Percentiles rank a stretch among this genome's conserved stretches.
Conservation (phyloP, 2,329 filamentous ascomycete genomes). For the Claviceps lovelessii region DNA sequence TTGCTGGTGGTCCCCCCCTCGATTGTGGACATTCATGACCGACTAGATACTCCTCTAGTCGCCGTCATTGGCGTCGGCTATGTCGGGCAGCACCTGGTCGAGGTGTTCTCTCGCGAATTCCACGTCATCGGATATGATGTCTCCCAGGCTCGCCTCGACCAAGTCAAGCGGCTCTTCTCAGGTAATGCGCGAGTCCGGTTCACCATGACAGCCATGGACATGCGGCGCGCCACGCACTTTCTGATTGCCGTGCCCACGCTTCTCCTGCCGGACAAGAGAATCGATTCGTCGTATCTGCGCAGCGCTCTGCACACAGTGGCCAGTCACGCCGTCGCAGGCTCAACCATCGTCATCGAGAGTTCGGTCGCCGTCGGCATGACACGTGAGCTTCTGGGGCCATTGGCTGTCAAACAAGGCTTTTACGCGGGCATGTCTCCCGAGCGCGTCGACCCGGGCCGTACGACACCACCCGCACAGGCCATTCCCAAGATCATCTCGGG, state of each 20-base stretch:
- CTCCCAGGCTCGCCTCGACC: conserved; percentile 22
- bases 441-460: conserved; percentile 37
- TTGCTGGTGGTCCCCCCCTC: not conserved
- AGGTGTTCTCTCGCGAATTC: conserved; percentile 26
- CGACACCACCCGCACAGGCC: conserved; percentile 21
- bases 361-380: conserved; percentile 43
- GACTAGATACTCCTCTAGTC: conserved; percentile 21
- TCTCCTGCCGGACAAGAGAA: conserved; percentile 29
- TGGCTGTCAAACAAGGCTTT: conserved; percentile 27
- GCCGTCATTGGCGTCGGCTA: conserved; percentile 39
- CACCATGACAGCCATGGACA: conserved; percentile 23
- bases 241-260: conserved; percentile 40
- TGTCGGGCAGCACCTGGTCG: conserved; percentile 34
- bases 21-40: conserved; percentile 4
- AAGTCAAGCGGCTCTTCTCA: conserved; percentile 17
- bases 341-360: conserved; percentile 37
- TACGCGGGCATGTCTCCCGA: conserved; percentile 37
- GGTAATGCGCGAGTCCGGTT: conserved; percentile 19
- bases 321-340: conserved; percentile 26
- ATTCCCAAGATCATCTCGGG: conserved; percentile 42
- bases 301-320: conserved; percentile 29
- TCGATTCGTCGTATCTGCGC: conserved; percentile 32
- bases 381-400: conserved; percentile 30
- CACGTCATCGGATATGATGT: conserved; percentile 35
- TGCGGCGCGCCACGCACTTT: conserved; percentile 33